These are phyloP conservation scores for Leccinum griseonigrum DNA, from an alignment of 1,284 basidiomycete species.

Conservation along the genomic window DNA sequence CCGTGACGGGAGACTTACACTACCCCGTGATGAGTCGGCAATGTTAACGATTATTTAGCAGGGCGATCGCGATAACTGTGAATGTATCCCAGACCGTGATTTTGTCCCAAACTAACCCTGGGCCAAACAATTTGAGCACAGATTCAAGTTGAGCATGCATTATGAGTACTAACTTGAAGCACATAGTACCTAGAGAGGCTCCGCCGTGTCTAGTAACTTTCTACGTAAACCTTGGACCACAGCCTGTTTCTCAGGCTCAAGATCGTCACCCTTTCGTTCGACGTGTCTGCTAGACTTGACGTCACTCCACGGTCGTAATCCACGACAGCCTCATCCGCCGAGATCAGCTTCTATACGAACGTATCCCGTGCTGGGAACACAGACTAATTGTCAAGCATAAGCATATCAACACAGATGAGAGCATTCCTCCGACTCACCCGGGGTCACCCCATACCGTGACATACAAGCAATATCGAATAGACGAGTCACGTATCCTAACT, in stretches of 20 bases:
- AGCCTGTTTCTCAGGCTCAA: conserved; percentile 11
- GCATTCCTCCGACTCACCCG: conserved; percentile 33
- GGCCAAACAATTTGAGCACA: too few species aligned
- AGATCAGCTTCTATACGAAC: conserved; percentile 48
- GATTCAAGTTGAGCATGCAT: too few species aligned
- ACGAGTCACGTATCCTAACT: conserved; percentile 46
- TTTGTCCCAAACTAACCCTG: too few species aligned
- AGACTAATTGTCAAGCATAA: conserved; percentile 38
- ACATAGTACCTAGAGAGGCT: too few species aligned
- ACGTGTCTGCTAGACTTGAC: not conserved
- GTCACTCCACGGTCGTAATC: conserved; percentile 2
- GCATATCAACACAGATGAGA: conserved; percentile 15
- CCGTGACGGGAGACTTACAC: too few species aligned
- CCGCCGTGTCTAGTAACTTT: not conserved
- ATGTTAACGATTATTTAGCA: too few species aligned
- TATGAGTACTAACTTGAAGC: too few species aligned
- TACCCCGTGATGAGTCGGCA: too few species aligned
- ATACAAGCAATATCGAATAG: conserved; percentile 71
- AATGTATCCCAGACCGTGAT: too few species aligned
- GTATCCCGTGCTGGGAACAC: conserved; percentile 62
- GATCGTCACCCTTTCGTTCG: not conserved
- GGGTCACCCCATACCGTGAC: conserved; percentile 44
- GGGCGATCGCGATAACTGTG: too few species aligned
- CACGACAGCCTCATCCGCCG: conserved; percentile 21
- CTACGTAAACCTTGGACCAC: not conserved